These are phyloP conservation scores for Chaetomiaceae sp. DNA, from an alignment of 2,329 filamentous ascomycete species.

Conservation along the genomic window DNA sequence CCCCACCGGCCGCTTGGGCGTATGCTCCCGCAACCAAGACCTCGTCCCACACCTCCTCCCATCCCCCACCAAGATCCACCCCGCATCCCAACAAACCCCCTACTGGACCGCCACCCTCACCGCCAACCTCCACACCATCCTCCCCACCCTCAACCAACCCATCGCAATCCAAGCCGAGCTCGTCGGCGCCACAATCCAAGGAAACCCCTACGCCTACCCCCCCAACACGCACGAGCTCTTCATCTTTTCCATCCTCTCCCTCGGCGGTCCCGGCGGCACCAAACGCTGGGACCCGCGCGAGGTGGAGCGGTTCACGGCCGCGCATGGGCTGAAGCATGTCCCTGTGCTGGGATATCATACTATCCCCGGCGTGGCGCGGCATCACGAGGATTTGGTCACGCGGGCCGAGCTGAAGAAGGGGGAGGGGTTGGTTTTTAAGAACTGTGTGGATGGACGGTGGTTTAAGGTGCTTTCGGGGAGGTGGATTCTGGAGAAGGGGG, in stretches of 20 bases:
- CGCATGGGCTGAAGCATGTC: constrained; percentile 32
- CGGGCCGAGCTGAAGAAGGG: constrained; percentile 21
- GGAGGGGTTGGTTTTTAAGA: constrained; percentile 31
- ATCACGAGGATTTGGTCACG: constrained; percentile 21
- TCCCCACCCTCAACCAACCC: constrained; percentile 20
- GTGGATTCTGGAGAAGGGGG: constrained; percentile 21
- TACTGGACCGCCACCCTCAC: constrained; percentile 27
- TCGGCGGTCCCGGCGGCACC: constrained; percentile 1
- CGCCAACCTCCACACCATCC: constrained; percentile 23
- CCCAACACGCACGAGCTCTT: constrained; percentile 29
- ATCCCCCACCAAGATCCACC: constrained; percentile 7
- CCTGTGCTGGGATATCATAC: constrained; percentile 26
- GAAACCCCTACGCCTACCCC: constrained; percentile 29
- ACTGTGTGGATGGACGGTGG: constrained; percentile 20
- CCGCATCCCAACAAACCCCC: background rate
- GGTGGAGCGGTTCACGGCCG: constrained; percentile 27
- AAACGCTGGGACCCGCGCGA: constrained; percentile 27
- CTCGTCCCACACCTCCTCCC: constrained; percentile 15
- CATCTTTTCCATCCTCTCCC: constrained; percentile 29
- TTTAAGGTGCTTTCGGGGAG: constrained; percentile 28
- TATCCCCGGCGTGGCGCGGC: constrained; percentile 20
- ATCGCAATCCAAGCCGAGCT: constrained; percentile 33
- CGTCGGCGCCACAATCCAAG: constrained; percentile 27
- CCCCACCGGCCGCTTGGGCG: constrained; percentile 29
- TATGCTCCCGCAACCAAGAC: constrained; percentile 30